These are phyloP conservation scores for Pseudocercospora fuligena DNA, from an alignment of 2,329 filamentous ascomycete genomes.

Conservation along the genomic window DNA sequence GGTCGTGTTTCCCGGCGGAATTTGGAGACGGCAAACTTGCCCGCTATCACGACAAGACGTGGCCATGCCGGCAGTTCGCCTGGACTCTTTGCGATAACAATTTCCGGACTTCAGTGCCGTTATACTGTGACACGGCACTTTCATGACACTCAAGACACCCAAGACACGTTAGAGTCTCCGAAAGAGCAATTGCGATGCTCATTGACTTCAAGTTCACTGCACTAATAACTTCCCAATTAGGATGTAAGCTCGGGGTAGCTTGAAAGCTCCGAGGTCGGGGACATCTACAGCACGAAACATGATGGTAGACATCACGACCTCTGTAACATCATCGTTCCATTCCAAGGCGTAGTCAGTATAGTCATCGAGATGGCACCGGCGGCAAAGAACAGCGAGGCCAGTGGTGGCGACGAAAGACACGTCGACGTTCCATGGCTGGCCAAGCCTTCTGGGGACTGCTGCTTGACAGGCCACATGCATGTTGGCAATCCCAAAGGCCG, in stretches of 20 bases:
- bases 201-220: too few species aligned
- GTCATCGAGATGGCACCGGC: not conserved
- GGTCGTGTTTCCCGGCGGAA: too few species aligned
- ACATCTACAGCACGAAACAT: not conserved
- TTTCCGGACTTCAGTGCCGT: too few species aligned
- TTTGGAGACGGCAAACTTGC: too few species aligned
- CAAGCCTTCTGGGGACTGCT: slow-evolving; percentile 30
- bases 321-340: not conserved
- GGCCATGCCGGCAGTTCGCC: too few species aligned
- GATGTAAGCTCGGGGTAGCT: not conserved
- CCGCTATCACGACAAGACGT: too few species aligned
- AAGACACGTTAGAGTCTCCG: too few species aligned
- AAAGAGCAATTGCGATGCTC: too few species aligned
- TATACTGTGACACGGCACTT: too few species aligned
- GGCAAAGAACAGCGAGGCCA: slow-evolving; percentile 12
- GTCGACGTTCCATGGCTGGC: slow-evolving; percentile 26
- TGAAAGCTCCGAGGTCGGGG: not conserved
- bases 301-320: not conserved
- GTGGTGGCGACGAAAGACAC: slow-evolving; percentile 13
- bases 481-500: slow-evolving; percentile 25
- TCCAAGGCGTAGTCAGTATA: not conserved
- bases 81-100: too few species aligned
- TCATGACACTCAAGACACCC: too few species aligned
- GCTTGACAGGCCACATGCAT: slow-evolving; percentile 32
- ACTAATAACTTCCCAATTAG: not conserved